Evolutionary conservation across 495 filamentous ascomycete genomes (phyloP), one percentile per base, ranked within the genome.

Genomic region (Friedmanniomyces endolithicus): DNA sequence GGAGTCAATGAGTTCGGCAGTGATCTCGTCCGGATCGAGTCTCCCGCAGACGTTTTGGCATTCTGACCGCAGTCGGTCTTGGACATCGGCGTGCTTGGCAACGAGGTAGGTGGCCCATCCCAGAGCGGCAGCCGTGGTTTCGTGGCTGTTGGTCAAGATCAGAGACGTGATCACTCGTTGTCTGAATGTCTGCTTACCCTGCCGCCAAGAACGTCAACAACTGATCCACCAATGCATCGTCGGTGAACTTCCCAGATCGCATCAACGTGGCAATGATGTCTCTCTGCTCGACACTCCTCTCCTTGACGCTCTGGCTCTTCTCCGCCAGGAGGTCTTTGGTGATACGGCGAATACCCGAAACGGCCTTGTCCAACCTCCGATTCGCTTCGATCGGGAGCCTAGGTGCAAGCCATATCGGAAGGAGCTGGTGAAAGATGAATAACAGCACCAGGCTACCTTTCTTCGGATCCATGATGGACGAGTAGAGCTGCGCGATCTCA

Each of bases 181-280:
- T 48, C 33, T 31, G 17, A 23, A 2, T 37, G 59, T 66, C 48
- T 59, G 70, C 72, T 3, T 57, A 66, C 65, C 71, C 71, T 6
- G 77, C 77, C 19, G 75, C 73, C 0, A 80, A 60, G 48, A 79
- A 79, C 0, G 76, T 80, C 50, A 79, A 64, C 64, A 78, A 70
- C 59, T 80, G 77, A 56, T 78, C 74, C 0, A 77, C 72, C 7
- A 80, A 56, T 33, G 72, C 68, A 0, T 74, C 69, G 45, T 79
- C 76, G 0, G 74, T 70, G 43, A 80, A 77, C 39, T 62, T 54
- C 27, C 64, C 60, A 11, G 64, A 67, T 34, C 60, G 50, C 35
- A 68, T 63, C 43, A 67, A 48, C 34, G 64, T 62, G n/a, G 64
- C 63, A 23, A 68, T 51, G 27, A 71, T 69, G 47, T 71, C 68